Evolutionary conservation across 2,329 filamentous ascomycete genomes (phyloP).

Genomic region (Curvularia verruculosa): DNA sequence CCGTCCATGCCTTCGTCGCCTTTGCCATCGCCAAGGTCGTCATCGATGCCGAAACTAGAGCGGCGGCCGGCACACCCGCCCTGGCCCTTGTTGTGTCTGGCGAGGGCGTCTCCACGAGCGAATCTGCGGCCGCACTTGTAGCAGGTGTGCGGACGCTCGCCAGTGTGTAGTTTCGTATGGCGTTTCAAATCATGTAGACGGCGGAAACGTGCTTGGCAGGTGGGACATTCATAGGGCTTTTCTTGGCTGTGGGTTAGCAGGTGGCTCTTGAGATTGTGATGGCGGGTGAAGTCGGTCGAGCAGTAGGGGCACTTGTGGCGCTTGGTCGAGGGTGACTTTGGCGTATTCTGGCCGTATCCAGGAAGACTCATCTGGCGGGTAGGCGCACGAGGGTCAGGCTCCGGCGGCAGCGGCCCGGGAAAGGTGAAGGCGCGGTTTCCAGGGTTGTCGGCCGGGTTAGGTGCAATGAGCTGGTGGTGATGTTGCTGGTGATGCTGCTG

Average conservation of each 20-base stretch:
- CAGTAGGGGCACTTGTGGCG: slow-evolving; percentile 98
- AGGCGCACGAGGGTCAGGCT: slow-evolving; percentile 56
- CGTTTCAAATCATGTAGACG: slow-evolving; percentile 94
- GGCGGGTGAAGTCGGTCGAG: slow-evolving; percentile 93
- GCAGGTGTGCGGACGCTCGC: slow-evolving; percentile 93
- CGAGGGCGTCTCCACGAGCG: slow-evolving; percentile 91
- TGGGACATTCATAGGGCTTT: slow-evolving; percentile 92
- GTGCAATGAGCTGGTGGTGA: slow-evolving; percentile 45
- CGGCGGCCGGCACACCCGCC: slow-evolving; percentile 93
- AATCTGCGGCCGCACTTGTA: slow-evolving; percentile 94
- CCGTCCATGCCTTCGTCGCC: slow-evolving; percentile 68
- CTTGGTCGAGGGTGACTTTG: slow-evolving; percentile 77
- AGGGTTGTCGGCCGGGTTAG: slow-evolving; percentile 44
- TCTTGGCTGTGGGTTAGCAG: slow-evolving; percentile 97
- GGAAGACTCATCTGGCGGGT: slow-evolving; percentile 66
- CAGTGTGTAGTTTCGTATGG: slow-evolving; percentile 94
- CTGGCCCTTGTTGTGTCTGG: slow-evolving; percentile 92
- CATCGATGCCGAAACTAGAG: slow-evolving; percentile 81
- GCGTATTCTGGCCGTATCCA: slow-evolving; percentile 62
- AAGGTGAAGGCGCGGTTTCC: slow-evolving; percentile 67
- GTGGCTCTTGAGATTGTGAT: slow-evolving; percentile 97
- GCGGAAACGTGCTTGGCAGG: slow-evolving; percentile 91
- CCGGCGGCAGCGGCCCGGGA: slow-evolving; percentile 61
- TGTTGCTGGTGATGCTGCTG: slow-evolving; percentile 24
- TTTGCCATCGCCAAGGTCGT: slow-evolving; percentile 63